Conservation (phyloP, 192 early-diverging fungal genomes). For the Coemansia sp. region DNA sequence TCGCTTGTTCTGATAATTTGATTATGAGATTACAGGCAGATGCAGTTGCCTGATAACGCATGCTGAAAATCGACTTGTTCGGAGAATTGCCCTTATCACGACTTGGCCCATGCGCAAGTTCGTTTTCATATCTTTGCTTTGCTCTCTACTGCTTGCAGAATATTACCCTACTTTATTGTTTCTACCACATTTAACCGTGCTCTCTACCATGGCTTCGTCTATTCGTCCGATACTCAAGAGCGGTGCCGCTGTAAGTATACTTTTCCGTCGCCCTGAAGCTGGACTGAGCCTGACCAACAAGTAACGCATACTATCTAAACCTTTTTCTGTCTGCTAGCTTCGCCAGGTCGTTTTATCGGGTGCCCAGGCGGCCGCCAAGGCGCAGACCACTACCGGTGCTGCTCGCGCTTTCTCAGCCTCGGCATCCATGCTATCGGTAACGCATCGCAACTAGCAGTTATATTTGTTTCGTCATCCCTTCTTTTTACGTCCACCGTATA, state of each 20-base stretch:
- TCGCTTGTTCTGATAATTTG: background rate
- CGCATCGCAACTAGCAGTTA: constrained; percentile 17
- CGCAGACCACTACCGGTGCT: constrained; percentile 13
- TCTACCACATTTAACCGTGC: background rate
- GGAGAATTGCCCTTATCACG: background rate
- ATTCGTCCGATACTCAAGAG: constrained; percentile 44
- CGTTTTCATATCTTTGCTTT: constrained; percentile 2
- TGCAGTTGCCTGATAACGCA: background rate
- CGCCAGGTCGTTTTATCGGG: constrained; percentile 39
- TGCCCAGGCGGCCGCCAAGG: constrained; percentile 25
- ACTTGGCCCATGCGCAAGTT: too few relatives aligned
- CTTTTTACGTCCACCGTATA: background rate
- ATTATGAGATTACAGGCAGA: background rate
- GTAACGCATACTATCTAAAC: background rate
- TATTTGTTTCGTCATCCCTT: constrained; percentile 6
- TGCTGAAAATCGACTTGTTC: background rate
- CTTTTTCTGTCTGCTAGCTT: constrained; percentile 32
- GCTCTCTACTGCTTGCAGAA: constrained; percentile 10
- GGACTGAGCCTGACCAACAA: background rate
- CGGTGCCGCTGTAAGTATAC: constrained; percentile 50
- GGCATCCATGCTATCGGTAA: constrained; percentile 45
- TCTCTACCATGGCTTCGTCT: constrained; percentile 32
- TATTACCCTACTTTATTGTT: background rate
- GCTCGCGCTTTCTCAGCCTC: constrained; percentile 50
- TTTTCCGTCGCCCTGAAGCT: background rate